Base-by-base conservation (phyloP, 2,329 filamentous ascomycete species). In the Epichloe amarillans region DNA sequence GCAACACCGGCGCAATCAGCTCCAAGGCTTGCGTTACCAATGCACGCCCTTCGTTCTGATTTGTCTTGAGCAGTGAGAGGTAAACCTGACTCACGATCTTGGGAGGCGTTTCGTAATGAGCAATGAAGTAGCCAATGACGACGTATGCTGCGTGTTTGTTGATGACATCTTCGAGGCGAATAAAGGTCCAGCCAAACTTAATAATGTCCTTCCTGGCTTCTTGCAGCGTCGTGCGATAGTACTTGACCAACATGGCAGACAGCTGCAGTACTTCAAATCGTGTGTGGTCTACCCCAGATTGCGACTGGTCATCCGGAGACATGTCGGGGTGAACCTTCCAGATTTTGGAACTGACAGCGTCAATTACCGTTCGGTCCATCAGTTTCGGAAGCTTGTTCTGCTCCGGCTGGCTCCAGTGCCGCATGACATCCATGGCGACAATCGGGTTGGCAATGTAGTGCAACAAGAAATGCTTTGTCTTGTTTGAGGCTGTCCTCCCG, bases 121-220 rank as follows among this genome's bases (percentile, higher is more conserved):
- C 88, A 60, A 98, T 96, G 70, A 98, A 98, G 67, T 96, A 98
- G 3, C 88, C 89, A 54, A 98, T 94, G 5, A 98, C 82, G 5
- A 96, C 91, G 61, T 98, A 98, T 3, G 93, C 90, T 0, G 91
- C 93, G 65, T 97, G 93, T 67, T 98, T 98, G 73, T 97, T 98
- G 72, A 98, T 95, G 52, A 95, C 87, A 66, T 99, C 93, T 62
- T 99, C 94, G n/a, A 98, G 78, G 23, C 88, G 82, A 60, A 98
- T 98, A 63, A 95, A 97, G 17, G 90, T 95, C 93, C 93, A 99
- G 3, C 89, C 90, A 67, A 97, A 98, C 68, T 96, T 97, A 62
- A 98, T 98, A 55, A 98, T 91, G 56, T 98, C 93, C 67, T 98
- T 98, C 38, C 94, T 83, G 2, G 88, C 84, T 61, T 97, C 93